Base-by-base conservation (phyloP, 352 stramenopile species). In the Pythium aristosporum region DNA sequence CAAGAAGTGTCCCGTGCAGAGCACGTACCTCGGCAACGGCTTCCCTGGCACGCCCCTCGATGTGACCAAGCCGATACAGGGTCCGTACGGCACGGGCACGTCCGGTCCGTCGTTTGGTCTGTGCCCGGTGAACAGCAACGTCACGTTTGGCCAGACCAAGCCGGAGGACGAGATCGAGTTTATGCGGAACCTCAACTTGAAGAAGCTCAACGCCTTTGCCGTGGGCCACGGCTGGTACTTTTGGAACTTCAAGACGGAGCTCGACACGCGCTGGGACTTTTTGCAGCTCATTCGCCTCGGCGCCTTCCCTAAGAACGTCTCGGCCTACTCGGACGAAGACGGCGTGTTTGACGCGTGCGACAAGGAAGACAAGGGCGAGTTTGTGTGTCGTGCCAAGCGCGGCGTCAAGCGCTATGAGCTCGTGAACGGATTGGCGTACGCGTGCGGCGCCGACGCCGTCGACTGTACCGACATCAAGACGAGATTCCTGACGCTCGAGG, bases 191-290 rank as follows among this genome's bases (percentile, higher is more conserved):
- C 68, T 98, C 10, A 88, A 87, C 39, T 53, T 88, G n/a, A 97
- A 97, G 71, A 97, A 98, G 71, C 91, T 98, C 32, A 94, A 93
- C 63, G 86, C 88, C 6, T 98, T 96, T 63, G 85, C 82, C 0
- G 74, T 96, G 30, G 91, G 89, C 28, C 91, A 98, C 73, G 94
- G 93, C n/a, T 96, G 91, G 73, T 98, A 97, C 79, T 98, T 98
- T 68, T 98, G 91, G 94, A 98, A 98, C 67, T 98, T 98, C 73
- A 89, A 96, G 64, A 98, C 91, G 1, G 94, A 98, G 71, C 70
- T 98, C 13, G 89, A 90, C 41, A 82, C 87, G 20, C 75, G 82
- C n/a, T 98, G 94, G 94, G 91, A 86, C 52, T 98, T 97, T 62
- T 76, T 98, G 62, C 65, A 79, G 39, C 66, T 90, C 21, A 67